phyloP scores from a whole-genome alignment of 148 eudicot genomes.

The Nepenthes mirabilis region DNA sequence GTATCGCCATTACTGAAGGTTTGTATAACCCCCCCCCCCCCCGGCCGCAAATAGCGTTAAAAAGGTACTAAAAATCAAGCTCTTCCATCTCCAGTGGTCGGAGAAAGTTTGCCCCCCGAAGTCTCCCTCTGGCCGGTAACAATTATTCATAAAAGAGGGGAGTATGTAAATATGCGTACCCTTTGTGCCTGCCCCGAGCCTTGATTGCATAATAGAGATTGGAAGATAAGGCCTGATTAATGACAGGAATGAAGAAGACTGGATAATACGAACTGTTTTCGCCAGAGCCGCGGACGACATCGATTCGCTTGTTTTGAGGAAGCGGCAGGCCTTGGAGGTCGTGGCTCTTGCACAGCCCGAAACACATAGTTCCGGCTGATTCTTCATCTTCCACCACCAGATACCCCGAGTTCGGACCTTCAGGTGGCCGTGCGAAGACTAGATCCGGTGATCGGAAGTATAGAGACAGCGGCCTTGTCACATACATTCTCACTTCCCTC shows the following conservation, averaged over 20 bases:
- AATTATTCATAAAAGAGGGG: no score
- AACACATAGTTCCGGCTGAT: conserved; percentile 11
- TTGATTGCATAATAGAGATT: conserved; percentile 23
- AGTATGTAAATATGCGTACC: conserved; percentile 8
- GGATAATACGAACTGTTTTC: conserved; percentile 6
- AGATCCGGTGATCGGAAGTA: conserved; percentile 16
- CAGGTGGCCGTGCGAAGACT: conserved; percentile 9
- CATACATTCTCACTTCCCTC: conserved; percentile 13
- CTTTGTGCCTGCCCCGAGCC: conserved; percentile 18
- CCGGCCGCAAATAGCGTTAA: no score
- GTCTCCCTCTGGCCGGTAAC: no score
- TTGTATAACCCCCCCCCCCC: no score
- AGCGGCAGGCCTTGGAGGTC: conserved; percentile 19
- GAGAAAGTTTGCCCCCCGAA: no score
- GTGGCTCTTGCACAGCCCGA: conserved; percentile 15
- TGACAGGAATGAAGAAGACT: conserved; percentile 24
- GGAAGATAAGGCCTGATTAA: conserved; percentile 22
- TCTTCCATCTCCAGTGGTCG: no score
- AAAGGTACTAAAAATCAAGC: no score
- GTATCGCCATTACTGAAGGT: no score
- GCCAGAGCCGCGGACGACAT: conserved; percentile 8
- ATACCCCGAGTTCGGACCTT: conserved; percentile 32
- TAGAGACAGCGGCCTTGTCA: conserved; percentile 21
- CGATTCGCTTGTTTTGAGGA: conserved; percentile 26
- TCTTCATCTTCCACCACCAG: conserved; percentile 26